A percentile compares a stretch with the other conserved stretches of the same genome.
These are phyloP conservation scores for Pezicula neosporulosa DNA, from an alignment of 2,329 filamentous ascomycete genomes.

Conservation along the genomic window DNA sequence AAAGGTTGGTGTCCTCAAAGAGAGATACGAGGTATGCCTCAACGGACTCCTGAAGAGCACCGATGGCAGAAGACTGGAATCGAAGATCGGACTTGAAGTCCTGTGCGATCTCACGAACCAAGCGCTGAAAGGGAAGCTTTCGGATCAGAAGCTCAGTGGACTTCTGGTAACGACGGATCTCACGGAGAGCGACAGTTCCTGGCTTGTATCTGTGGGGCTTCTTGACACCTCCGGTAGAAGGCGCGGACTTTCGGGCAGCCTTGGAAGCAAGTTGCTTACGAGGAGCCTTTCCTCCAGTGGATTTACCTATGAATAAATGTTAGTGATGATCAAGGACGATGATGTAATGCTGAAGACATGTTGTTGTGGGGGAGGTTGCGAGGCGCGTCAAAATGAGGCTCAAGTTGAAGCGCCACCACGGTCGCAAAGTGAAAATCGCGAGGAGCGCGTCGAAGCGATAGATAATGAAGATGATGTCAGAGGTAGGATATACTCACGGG, in stretches of 20 bases:
- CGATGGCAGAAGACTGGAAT: slow-evolving; percentile 98
- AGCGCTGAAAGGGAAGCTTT: slow-evolving; percentile 96
- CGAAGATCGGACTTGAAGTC: slow-evolving; percentile 94
- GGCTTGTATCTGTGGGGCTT: slow-evolving; percentile 91
- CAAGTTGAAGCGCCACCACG: slow-evolving; percentile 9
- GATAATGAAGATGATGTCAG: slow-evolving; percentile 8
- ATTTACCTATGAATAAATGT: slow-evolving; percentile 54
- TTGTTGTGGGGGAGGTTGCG: background rate
- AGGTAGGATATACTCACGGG: slow-evolving; percentile 49
- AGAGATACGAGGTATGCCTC: slow-evolving; percentile 98
- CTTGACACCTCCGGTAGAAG: slow-evolving; percentile 96
- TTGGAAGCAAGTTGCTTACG: slow-evolving; percentile 98
- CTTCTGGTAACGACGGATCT: slow-evolving; percentile 98
- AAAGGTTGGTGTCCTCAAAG: slow-evolving; percentile 95
- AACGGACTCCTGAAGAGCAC: slow-evolving; percentile 95
- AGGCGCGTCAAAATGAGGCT: slow-evolving; percentile 15
- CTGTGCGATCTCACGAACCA: slow-evolving; percentile 95
- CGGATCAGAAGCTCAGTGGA: slow-evolving; percentile 92
- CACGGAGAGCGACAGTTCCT: slow-evolving; percentile 93
- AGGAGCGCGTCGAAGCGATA: slow-evolving; percentile 14
- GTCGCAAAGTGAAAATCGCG: slow-evolving; percentile 27
- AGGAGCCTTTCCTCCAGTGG: slow-evolving; percentile 74
- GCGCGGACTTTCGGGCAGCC: slow-evolving; percentile 96
- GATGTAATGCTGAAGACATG: background rate
- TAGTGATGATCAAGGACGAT: slow-evolving; percentile 16